These are phyloP conservation scores for Groenewaldozyma salmanticensis DNA, from an alignment of 805 yeast species.

Conservation along the genomic window DNA sequence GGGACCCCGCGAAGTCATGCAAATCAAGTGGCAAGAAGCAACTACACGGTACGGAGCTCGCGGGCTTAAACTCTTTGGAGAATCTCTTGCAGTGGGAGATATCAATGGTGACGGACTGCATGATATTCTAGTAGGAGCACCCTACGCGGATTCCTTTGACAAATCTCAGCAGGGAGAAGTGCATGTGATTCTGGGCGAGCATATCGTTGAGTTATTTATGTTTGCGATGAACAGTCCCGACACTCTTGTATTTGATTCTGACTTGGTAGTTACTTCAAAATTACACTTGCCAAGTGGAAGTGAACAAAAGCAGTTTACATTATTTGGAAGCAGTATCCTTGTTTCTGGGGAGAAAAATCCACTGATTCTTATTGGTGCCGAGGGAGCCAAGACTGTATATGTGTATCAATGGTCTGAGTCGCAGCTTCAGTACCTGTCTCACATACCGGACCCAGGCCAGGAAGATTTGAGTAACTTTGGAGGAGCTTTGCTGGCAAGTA, in stretches of 20 bases:
- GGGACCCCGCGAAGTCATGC: conserved; percentile 19
- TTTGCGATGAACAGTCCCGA: conserved; percentile 7
- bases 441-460: neutral
- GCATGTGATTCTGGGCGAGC: conserved; percentile 25
- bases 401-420: conserved; percentile 24
- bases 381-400: conserved; percentile 31
- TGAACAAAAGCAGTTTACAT: no score
- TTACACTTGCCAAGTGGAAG: no score
- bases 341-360: conserved; percentile 19
- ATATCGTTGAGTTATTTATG: conserved; percentile 13
- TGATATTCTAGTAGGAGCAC: conserved; percentile 39
- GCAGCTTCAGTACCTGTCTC: conserved; percentile 9
- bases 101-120: conserved; percentile 31
- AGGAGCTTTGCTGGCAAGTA: conserved; percentile 16
- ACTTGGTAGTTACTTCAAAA: conserved; percentile 6
- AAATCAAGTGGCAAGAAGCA: conserved; percentile 22
- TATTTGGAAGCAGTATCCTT: conserved; percentile 31
- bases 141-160: conserved; percentile 29
- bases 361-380: conserved; percentile 31
- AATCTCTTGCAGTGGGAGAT: conserved; percentile 26
- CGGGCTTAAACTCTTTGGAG: conserved; percentile 39
- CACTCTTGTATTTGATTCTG: conserved; percentile 4
- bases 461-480: conserved; percentile 19
- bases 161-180: conserved; percentile 31
- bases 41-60: conserved; percentile 27